phyloP scores from a whole-genome alignment of 2,329 filamentous ascomycete genomes.

The Helicocarpus griseus region DNA sequence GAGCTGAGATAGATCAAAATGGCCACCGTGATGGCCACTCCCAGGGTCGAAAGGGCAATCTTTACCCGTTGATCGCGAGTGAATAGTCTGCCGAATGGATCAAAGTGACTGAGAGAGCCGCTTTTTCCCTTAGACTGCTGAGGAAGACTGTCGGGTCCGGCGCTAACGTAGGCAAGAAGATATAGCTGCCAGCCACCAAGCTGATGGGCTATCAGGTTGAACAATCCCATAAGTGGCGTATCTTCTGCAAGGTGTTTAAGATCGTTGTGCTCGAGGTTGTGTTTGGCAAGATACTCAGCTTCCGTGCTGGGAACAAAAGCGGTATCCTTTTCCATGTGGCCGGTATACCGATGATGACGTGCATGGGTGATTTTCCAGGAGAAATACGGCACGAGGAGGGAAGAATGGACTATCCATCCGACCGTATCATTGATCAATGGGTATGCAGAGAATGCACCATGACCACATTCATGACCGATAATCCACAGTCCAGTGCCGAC shows the following conservation, averaged over 20 bases:
- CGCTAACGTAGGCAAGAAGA: conserved; percentile 49
- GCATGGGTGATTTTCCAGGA: conserved; percentile 63
- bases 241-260: conserved; percentile 48
- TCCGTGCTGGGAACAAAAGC: conserved; percentile 49
- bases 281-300: conserved; percentile 23
- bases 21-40: conserved; percentile 43
- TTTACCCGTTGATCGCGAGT: conserved; percentile 46
- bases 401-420: conserved; percentile 57
- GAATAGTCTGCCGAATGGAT: conserved; percentile 53
- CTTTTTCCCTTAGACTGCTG: conserved; percentile 8
- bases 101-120: conserved; percentile 44
- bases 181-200: conserved; percentile 56
- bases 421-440: conserved; percentile 49
- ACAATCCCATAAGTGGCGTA: conserved; percentile 47
- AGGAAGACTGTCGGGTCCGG: conserved; percentile 40
- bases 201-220: conserved; percentile 52
- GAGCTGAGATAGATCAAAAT: conserved; percentile 45
- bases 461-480: conserved; percentile 61
- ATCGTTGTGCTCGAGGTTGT: conserved; percentile 41
- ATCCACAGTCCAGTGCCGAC: conserved; percentile 62
- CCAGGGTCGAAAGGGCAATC: conserved; percentile 52
- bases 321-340: conserved; percentile 59
- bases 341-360: conserved; percentile 59
- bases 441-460: conserved; percentile 56
- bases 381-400: conserved; percentile 60